Base-by-base conservation (phyloP, 768 basidiomycete species). In the Tulasnella sp. region DNA sequence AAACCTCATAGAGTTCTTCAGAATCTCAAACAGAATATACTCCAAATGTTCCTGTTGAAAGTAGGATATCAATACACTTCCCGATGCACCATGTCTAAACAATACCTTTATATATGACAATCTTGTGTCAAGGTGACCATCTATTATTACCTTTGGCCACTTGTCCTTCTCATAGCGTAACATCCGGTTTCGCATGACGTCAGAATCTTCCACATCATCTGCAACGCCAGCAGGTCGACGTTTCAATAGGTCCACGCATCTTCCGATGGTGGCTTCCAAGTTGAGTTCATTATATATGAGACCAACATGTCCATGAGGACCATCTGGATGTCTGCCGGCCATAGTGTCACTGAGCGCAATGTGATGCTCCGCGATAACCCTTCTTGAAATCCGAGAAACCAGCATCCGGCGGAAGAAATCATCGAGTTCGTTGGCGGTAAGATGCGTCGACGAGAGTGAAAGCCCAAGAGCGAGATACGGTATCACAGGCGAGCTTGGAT, bases 331-430 rank as follows among this genome's bases (percentile, higher is more conserved):
- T 63, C 51, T 64, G 16, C 55, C 56, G 29, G 65, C 63, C 52
- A 77, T 69, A 24, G 72, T 74, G 51, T 75, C 71, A 5, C 87
- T 83, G 4, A 93, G 70, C 1, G 86, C 83, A 47, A 91, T 76
- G 58, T 93, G 89, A 58, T 93, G 89, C 61, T 91, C 86, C 3
- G 79, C 84, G 20, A 93, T 73, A 28, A 93, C 90, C 28, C 89
- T 78, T 19, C 89, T 75, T 10, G 88, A 90, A 63, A 91, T 90
- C 47, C 89, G 75, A 2, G 89, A 91, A 43, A 88, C 75, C 8
- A 93, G 73, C 89, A 93, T 93, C 20, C 88, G 78, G 20, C 79
- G 76, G 82, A 90, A 87, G 64, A 90, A 88, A 2, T 83, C 73
- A 63, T 91, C 88, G 10, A 92, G 71, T 34, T 75, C 72, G 53